Base-by-base conservation (phyloP, 2,329 filamentous ascomycete genomes). In the Alternaria hordeiaustralica region DNA sequence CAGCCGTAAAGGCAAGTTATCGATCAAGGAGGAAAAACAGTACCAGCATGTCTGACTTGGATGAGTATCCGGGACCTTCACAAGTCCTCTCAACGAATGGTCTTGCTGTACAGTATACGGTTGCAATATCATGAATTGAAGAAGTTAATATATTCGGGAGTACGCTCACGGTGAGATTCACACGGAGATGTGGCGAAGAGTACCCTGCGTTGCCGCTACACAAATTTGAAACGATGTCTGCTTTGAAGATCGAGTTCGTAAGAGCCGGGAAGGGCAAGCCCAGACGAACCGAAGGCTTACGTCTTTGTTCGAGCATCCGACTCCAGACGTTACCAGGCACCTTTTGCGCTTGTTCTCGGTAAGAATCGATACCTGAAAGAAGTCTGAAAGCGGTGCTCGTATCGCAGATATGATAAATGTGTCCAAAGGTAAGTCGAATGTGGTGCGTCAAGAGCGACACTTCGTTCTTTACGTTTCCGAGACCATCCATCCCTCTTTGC, bases 101-200 rank as follows among this genome's bases (percentile, higher is more conserved):
- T 6, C 36, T 41, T 41, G 2, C 15, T 41, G 36, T 6, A 41
- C 36, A 3, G 36, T 5, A 3, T 41, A 0, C 36, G 15, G 1
- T 41, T n/a, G 1, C 36, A 1, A 41, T 18, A 18, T 41, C 36
- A 41, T 41, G 36, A 3, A 41, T 41, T 10, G 36, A 11, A 41
- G 36, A 41, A 41, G n/a, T 33, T 0, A 9, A 1, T 41, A n/a
- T 2, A 41, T 41, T 2, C 33, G 1, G 4, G 4, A n/a, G 15
- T n/a, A 0, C 9, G 0, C 2, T 0, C 33, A 1, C 33, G 2
- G 15, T 41, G 15, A n/a, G 2, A 1, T 41, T n/a, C 0, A 10
- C 36, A 6, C 1, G 2, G n/a, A 6, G 9, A 41, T 11, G 36
- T 41, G 36, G 36, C 36, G 9, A 0, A 41, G 2, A 41, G 0